Conservation (phyloP, 345 rosid species). For the Eucalyptus curtisii region DNA sequence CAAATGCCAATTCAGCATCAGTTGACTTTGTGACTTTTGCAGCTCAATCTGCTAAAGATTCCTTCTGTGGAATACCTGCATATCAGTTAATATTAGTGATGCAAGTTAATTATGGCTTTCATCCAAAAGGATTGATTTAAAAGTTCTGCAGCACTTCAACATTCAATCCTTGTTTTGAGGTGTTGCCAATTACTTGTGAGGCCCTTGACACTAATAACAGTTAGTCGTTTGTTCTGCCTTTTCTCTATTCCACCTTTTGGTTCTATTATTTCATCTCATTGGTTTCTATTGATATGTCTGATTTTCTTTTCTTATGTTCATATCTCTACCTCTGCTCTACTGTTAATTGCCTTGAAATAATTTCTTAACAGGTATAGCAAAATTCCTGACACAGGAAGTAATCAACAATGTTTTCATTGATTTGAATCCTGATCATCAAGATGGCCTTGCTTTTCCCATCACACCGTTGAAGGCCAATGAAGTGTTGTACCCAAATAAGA, state of each 20-base stretch:
- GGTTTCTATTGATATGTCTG: background rate
- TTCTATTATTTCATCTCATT: background rate
- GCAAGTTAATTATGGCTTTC: background rate
- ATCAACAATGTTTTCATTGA: slow-evolving; percentile 41
- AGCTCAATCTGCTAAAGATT: background rate
- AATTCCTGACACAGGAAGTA: slow-evolving; percentile 54
- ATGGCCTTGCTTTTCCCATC: slow-evolving; percentile 4
- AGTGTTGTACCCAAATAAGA: slow-evolving; percentile 15
- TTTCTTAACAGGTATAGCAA: slow-evolving; percentile 45
- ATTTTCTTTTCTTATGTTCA: background rate
- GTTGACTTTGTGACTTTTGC: background rate
- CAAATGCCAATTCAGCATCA: background rate
- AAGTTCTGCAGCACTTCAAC: background rate
- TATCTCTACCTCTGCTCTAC: background rate
- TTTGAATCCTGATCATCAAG: slow-evolving; percentile 25
- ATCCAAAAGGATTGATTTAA: background rate
- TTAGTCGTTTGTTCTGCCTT: background rate
- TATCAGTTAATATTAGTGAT: background rate
- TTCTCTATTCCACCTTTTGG: background rate
- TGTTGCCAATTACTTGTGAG: background rate
- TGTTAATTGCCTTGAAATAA: background rate
- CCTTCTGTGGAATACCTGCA: background rate
- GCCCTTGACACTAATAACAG: background rate
- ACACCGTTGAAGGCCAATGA: slow-evolving; percentile 11
- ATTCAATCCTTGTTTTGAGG: background rate